Conservation (phyloP, 2,329 filamentous ascomycete species). For the Pyricularia grisea region DNA sequence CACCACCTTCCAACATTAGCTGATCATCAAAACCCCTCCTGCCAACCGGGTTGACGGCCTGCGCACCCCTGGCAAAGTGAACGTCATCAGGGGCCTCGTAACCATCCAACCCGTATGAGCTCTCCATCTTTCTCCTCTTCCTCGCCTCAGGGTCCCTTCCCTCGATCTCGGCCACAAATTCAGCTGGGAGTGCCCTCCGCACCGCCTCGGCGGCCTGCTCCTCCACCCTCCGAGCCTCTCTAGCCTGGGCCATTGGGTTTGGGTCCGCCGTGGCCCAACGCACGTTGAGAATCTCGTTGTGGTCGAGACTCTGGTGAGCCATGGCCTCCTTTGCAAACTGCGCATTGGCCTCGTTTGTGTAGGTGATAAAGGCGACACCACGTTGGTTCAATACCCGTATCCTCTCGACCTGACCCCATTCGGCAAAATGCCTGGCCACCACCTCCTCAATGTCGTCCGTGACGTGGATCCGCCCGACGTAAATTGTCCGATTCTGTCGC, state of each 20-base stretch:
- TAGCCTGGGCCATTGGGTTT: conserved; percentile 87
- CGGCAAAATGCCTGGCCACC: conserved; percentile 86
- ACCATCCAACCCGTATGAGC: conserved; percentile 77
- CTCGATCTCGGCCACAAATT: conserved; percentile 90
- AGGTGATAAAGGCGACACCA: conserved; percentile 93
- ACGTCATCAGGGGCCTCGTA: conserved; percentile 93
- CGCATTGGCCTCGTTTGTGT: conserved; percentile 79
- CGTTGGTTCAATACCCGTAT: conserved; percentile 78
- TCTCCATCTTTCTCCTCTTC: conserved; percentile 84
- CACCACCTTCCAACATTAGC: conserved; percentile 24
- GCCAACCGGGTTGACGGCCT: conserved; percentile 51
- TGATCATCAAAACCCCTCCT: conserved; percentile 45
- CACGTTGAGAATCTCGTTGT: conserved; percentile 89
- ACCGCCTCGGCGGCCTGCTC: conserved; percentile 96
- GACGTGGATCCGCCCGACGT: conserved; percentile 88
- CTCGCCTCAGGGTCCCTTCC: conserved; percentile 78
- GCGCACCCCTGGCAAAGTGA: conserved; percentile 75
- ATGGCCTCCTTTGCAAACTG: conserved; percentile 94
- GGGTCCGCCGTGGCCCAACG: conserved; percentile 96
- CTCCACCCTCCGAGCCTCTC: conserved; percentile 81
- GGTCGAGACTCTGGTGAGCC: conserved; percentile 86
- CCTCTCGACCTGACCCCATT: conserved; percentile 91
- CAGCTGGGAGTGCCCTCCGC: conserved; percentile 73
- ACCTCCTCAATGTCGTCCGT: conserved; percentile 96
- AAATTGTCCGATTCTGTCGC: conserved; percentile 88